phyloP scores from a whole-genome alignment of 2,329 filamentous ascomycete species.

The Ceratocystis ficicola region DNA sequence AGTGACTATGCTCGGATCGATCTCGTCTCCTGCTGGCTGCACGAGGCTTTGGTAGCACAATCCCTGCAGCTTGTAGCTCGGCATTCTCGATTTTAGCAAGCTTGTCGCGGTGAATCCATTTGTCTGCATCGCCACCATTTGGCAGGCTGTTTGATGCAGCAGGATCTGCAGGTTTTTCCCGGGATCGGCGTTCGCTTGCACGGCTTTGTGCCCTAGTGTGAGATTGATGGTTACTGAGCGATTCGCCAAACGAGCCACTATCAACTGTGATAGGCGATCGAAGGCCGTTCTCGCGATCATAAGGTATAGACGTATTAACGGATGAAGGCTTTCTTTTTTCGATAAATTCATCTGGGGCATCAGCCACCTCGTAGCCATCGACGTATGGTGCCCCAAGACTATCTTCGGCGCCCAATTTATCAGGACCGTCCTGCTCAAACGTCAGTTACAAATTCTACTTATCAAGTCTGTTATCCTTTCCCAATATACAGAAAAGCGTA shows the following conservation, averaged over 20 bases:
- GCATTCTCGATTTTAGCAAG: slow-evolving; percentile 67
- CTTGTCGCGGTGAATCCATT: slow-evolving; percentile 82
- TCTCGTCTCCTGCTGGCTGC: slow-evolving; percentile 37
- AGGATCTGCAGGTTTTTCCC: slow-evolving; percentile 15
- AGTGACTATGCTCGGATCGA: slow-evolving; percentile 22
- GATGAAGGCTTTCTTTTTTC: slow-evolving; percentile 18
- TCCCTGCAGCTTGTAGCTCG: slow-evolving; percentile 67
- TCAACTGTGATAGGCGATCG: slow-evolving; percentile 19
- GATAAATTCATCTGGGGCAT: neutral
- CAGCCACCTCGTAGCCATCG: neutral
- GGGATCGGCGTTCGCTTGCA: slow-evolving; percentile 20
- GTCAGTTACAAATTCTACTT: slow-evolving; percentile 6
- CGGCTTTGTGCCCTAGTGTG: slow-evolving; percentile 20
- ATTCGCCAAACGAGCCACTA: slow-evolving; percentile 16
- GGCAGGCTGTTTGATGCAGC: neutral
- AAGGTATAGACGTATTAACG: slow-evolving; percentile 7
- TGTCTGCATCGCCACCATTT: slow-evolving; percentile 45
- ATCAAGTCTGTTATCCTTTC: neutral
- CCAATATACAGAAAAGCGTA: neutral
- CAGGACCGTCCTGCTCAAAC: slow-evolving; percentile 8
- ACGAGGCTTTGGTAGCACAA: slow-evolving; percentile 45
- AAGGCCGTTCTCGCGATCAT: slow-evolving; percentile 15
- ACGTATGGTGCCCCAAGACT: neutral
- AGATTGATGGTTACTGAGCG: slow-evolving; percentile 4
- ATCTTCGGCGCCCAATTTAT: slow-evolving; percentile 5